Conservation (phyloP, 257 asterid genomes). For the Parsonsia alboflavescens region DNA sequence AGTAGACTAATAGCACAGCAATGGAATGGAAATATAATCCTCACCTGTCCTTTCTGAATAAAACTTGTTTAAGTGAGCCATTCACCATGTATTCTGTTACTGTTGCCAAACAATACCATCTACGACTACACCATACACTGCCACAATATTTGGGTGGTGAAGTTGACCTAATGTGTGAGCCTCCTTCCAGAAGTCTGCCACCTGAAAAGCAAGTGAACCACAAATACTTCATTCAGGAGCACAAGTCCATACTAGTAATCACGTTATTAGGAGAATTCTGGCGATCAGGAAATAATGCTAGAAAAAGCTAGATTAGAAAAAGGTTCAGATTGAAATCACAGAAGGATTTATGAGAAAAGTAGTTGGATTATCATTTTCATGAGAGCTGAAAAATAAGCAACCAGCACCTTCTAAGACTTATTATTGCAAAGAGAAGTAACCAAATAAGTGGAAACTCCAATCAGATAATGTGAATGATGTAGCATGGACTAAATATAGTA, state of each 20-base stretch:
- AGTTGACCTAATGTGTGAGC: conserved; percentile 30
- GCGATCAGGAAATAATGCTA: background rate
- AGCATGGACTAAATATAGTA: background rate
- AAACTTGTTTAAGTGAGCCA: conserved; percentile 33
- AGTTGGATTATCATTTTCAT: background rate
- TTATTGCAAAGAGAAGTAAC: background rate
- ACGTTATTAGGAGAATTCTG: background rate
- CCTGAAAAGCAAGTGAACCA: conserved; percentile 13
- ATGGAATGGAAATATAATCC: background rate
- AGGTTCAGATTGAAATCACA: background rate
- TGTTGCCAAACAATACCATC: conserved; percentile 32
- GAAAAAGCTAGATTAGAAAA: background rate
- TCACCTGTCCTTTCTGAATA: conserved; percentile 27
- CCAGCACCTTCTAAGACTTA: background rate
- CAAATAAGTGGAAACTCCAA: background rate
- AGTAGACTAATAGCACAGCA: background rate
- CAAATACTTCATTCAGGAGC: background rate
- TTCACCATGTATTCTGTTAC: conserved; percentile 34
- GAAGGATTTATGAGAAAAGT: background rate
- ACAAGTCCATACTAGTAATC: background rate
- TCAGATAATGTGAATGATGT: too few relatives aligned
- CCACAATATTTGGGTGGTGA: conserved; percentile 32
- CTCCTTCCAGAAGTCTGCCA: conserved; percentile 36
- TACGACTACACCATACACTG: conserved; percentile 29
- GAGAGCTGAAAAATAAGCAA: background rate